Base-by-base conservation (phyloP, 352 stramenopile genomes). In the Stramenopiles sp. region DNA sequence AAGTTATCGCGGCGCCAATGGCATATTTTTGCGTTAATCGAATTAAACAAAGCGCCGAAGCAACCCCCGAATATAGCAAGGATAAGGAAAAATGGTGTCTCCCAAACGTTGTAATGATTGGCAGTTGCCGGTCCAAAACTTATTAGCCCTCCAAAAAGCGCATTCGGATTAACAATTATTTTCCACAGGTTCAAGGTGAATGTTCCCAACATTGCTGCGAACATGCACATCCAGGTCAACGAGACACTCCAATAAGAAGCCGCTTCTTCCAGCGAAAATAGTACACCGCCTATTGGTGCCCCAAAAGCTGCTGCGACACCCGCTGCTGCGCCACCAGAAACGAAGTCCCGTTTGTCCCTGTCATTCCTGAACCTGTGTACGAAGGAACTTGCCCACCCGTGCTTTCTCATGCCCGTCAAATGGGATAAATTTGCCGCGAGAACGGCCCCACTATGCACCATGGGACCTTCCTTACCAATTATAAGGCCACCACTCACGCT, bases 161-260 rank as follows among this genome's bases (percentile, higher is more conserved):
- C 39, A 14, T 55, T 55, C 39, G 39, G 39, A 55, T 55, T 55
- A 55, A 4, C 39, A 55, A 55, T 55, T 14, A 55, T 14, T 55
- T 55, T 55, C 39, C 39, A 92, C 80, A 93, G 90, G 82, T 93
- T 91, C 44, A 95, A 86, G 33, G 90, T 87, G 80, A 94, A 94
- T 0, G 90, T 89, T 30, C 88, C 91, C 27, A 93, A 88, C 92
- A 98, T 98, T 8, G 95, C 93, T 85, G 94, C 98, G 84, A 98
- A 98, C 83, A 98, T 97, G 7, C 92, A 95, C 76, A 94, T 88
- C 96, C 96, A 99, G 29, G 96, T 99, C 8, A 99, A 88, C 82
- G 95, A 97, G 76, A 97, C 96, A 76, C 95, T 95, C 95, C 95
- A 99, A 86, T 98, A 99, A 14, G 92, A 98, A 0, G 95, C 93